Percentiles rank a stretch among this genome's conserved stretches.
phyloP scores from a whole-genome alignment of 2,329 filamentous ascomycete genomes.

The Tolypocladium cylindrosporum region DNA sequence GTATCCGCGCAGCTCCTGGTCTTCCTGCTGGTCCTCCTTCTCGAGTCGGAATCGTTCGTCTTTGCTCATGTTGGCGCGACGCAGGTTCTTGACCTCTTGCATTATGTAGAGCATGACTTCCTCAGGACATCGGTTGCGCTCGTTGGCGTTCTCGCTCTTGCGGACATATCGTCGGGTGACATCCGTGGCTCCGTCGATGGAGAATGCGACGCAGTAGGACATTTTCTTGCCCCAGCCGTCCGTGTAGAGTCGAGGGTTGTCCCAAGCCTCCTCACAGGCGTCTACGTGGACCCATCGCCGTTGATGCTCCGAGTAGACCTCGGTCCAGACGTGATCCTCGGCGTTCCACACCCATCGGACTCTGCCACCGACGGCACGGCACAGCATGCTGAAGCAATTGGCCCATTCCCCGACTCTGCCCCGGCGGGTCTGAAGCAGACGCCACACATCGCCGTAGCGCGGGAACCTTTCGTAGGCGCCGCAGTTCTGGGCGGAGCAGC shows the following conservation, averaged over 20 bases:
- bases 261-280: conserved; percentile 89
- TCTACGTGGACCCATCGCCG: conserved; percentile 96
- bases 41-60: conserved; percentile 73
- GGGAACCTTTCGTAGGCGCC: conserved; percentile 80
- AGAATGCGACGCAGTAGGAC: conserved; percentile 95
- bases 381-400: conserved; percentile 98
- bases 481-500: conserved; percentile 69
- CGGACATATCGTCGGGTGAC: conserved; percentile 60
- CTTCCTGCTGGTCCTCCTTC: conserved; percentile 69
- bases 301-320: conserved; percentile 90
- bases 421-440: conserved; percentile 73
- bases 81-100: conserved; percentile 79
- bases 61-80: conserved; percentile 76
- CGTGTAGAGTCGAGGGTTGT: conserved; percentile 83
- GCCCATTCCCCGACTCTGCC: conserved; percentile 93
- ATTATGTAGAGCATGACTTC: conserved; percentile 86
- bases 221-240: conserved; percentile 96
- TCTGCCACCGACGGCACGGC: conserved; percentile 79
- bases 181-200: conserved; percentile 68
- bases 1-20: conserved; percentile 63
- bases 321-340: conserved; percentile 96
- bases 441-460: conserved; percentile 91
- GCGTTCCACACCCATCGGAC: conserved; percentile 98
- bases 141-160: conserved; percentile 60
- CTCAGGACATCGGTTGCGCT: conserved; percentile 73